Percentiles rank a stretch among this genome's conserved stretches.
phyloP scores from a whole-genome alignment of 768 basidiomycete species.

The Gloeopeniophorella convolvens region DNA sequence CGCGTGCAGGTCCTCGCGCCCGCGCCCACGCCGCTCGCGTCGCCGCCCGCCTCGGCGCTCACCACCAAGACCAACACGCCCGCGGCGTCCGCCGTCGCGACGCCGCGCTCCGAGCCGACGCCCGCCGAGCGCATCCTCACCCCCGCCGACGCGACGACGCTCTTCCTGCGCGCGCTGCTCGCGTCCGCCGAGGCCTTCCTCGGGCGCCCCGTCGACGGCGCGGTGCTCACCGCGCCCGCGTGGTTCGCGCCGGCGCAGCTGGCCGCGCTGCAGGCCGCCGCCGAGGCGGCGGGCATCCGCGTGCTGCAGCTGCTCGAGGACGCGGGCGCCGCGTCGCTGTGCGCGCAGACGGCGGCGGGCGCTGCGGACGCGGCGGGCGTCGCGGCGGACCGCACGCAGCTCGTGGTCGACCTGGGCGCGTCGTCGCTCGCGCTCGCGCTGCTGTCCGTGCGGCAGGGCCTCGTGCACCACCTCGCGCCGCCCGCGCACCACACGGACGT shows the following conservation, averaged over 20 bases:
- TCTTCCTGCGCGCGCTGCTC: constrained; percentile 81
- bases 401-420: constrained; percentile 76
- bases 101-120: constrained; percentile 68
- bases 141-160: constrained; percentile 72
- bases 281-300: constrained; percentile 71
- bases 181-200: constrained; percentile 89
- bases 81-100: constrained; percentile 58
- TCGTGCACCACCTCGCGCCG: constrained; percentile 52
- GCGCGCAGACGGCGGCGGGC: constrained; percentile 37
- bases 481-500: constrained; percentile 39
- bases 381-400: constrained; percentile 61
- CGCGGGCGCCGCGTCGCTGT: constrained; percentile 65
- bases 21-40: constrained; percentile 63
- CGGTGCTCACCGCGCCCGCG: constrained; percentile 78
- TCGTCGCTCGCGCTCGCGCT: constrained; percentile 65
- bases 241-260: constrained; percentile 67
- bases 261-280: constrained; percentile 65
- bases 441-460: constrained; percentile 69
- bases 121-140: constrained; percentile 66
- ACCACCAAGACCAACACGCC: constrained; percentile 52
- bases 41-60: constrained; percentile 33
- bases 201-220: constrained; percentile 67
- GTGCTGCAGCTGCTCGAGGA: constrained; percentile 88
- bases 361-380: constrained; percentile 37
- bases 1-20: constrained; percentile 76